Conservation (phyloP, 1,139 yeast species). For the Yamadazyma triangularis region DNA sequence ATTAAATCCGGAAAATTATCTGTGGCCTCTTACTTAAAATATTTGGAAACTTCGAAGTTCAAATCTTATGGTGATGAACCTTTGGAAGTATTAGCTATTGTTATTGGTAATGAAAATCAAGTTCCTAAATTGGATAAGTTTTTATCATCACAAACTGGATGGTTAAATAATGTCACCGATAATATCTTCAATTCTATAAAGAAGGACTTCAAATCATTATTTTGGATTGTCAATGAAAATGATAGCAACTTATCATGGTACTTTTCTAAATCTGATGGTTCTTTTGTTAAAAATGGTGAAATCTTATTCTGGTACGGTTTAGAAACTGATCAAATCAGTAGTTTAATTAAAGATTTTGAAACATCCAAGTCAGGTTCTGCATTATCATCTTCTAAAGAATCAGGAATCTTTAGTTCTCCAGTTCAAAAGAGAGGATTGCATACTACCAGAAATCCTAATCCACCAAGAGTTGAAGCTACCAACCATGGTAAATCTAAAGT, state of each 20-base stretch:
- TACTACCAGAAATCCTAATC: slow-evolving; percentile 62
- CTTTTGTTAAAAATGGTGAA: slow-evolving; percentile 83
- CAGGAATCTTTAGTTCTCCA: slow-evolving; percentile 37
- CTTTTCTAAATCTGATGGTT: slow-evolving; percentile 90
- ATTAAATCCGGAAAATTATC: slow-evolving; percentile 66
- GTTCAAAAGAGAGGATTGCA: slow-evolving; percentile 35
- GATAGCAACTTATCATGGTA: slow-evolving; percentile 92
- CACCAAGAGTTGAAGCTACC: slow-evolving; percentile 60
- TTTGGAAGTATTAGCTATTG: slow-evolving; percentile 88
- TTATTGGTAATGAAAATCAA: slow-evolving; percentile 31
- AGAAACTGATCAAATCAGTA: slow-evolving; percentile 57
- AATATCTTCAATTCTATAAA: slow-evolving; percentile 82
- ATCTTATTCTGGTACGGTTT: slow-evolving; percentile 95
- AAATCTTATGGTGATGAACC: slow-evolving; percentile 95
- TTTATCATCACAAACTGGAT: slow-evolving; percentile 82
- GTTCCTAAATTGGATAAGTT: slow-evolving; percentile 84
- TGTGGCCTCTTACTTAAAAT: slow-evolving; percentile 78
- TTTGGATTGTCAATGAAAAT: slow-evolving; percentile 88
- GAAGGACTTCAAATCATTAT: slow-evolving; percentile 68
- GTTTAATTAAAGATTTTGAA: slow-evolving; percentile 64
- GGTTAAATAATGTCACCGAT: slow-evolving; percentile 97
- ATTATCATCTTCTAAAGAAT: slow-evolving; percentile 35
- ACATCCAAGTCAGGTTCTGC: slow-evolving; percentile 31
- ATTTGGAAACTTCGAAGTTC: slow-evolving; percentile 59
- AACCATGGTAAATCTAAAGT: slow-evolving; percentile 63